A percentile compares a stretch with the other conserved stretches of the same genome.
Evolutionary conservation across 2,329 filamentous ascomycete species (phyloP).

Genomic region (Acarospora socialis): DNA sequence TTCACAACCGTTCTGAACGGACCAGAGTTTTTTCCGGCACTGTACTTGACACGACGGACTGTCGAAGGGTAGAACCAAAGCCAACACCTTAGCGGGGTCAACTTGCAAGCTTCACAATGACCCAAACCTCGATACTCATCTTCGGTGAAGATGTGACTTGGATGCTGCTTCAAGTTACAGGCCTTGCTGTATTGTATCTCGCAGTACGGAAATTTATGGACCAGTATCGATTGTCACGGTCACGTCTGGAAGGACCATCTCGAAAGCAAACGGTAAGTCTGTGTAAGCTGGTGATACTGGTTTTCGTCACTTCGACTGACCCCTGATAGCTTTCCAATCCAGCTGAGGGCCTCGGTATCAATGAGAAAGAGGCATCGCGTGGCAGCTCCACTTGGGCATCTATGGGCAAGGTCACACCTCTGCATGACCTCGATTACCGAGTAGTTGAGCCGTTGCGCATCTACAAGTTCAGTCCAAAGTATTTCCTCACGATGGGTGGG

Average conservation of each 20-base stretch:
- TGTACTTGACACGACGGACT: background rate
- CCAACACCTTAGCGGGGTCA: too few species aligned
- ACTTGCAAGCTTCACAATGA: background rate
- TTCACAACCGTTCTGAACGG: too few species aligned
- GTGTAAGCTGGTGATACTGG: too few species aligned
- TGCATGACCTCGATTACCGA: conserved; percentile 7
- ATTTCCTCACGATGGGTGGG: conserved; percentile 11
- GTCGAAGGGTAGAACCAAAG: too few species aligned
- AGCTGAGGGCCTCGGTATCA: background rate
- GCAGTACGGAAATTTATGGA: background rate
- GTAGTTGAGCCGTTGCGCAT: conserved; percentile 5
- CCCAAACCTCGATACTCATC: conserved; percentile 1
- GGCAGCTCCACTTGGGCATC: conserved; percentile 3
- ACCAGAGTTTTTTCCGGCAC: too few species aligned
- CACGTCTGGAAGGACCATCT: too few species aligned
- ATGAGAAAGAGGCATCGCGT: conserved; percentile 1
- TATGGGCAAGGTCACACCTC: conserved; percentile 5
- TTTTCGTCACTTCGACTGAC: too few species aligned
- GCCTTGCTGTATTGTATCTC: conserved; percentile 1
- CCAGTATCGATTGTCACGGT: too few species aligned
- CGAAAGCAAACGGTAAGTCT: too few species aligned
- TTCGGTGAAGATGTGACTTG: conserved; percentile 2
- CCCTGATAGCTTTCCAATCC: conserved; percentile 1
- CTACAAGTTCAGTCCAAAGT: conserved; percentile 10
- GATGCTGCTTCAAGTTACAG: conserved; percentile 2